Conservation (phyloP, 176 grass and related monocot species). For the Luzula sylvatica region DNA sequence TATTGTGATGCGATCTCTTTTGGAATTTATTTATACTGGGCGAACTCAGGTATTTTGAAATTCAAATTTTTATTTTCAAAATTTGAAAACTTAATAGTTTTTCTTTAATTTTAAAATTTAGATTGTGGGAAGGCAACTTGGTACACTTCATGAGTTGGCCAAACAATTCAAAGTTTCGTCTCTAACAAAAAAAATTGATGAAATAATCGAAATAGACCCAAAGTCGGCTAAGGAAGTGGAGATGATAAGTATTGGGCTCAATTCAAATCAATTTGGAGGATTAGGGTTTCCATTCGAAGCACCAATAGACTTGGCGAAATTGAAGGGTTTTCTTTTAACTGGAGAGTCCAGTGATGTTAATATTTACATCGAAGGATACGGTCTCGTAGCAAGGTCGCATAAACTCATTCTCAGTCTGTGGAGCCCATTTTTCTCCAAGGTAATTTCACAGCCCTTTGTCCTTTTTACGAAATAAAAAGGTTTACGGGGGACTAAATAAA, state of each 20-base stretch:
- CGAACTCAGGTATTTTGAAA: slow-evolving; percentile 53
- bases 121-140: slow-evolving; percentile 45
- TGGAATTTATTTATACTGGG: slow-evolving; percentile 77
- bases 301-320: slow-evolving; percentile 41
- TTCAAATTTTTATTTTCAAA: slow-evolving; percentile 9
- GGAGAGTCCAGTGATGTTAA: slow-evolving; percentile 84
- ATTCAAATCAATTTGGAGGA: slow-evolving; percentile 37
- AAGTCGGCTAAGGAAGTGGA: slow-evolving; percentile 26
- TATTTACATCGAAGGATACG: slow-evolving; percentile 54
- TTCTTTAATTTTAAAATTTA: slow-evolving; percentile 23
- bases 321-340: slow-evolving; percentile 59
- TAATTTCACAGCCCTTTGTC: slow-evolving; percentile 12
- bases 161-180: slow-evolving; percentile 56
- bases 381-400: slow-evolving; percentile 50
- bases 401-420: slow-evolving; percentile 82
- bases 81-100: slow-evolving; percentile 13
- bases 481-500: slow-evolving; percentile 6
- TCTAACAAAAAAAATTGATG: slow-evolving; percentile 50
- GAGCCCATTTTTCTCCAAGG: slow-evolving; percentile 71
- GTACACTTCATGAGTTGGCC: slow-evolving; percentile 44
- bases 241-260: slow-evolving; percentile 26
- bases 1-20: slow-evolving; percentile 56
- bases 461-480: slow-evolving; percentile 6
- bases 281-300: slow-evolving; percentile 57
- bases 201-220: slow-evolving; percentile 43